Evolutionary conservation across 2,329 filamentous ascomycete genomes (phyloP).

Genomic region (Plenodomus lindquistii): DNA sequence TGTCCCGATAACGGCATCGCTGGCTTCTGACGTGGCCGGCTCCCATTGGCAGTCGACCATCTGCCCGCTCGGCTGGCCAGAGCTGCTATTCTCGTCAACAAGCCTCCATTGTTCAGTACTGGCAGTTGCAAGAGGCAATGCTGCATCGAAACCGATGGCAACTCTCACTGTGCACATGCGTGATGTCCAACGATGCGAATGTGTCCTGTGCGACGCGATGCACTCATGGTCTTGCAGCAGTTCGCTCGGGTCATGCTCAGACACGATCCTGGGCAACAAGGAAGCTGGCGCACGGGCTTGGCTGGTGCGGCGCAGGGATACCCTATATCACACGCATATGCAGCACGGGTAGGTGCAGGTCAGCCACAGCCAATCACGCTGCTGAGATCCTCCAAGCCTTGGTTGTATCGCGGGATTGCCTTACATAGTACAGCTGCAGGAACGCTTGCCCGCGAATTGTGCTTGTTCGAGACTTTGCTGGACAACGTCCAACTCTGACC

Average conservation of each 20-base stretch:
- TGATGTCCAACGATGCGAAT: conserved; percentile 4
- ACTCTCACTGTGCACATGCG: conserved; percentile 2
- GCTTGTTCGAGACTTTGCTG: conserved; percentile 16
- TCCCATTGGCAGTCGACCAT: conserved; percentile 37
- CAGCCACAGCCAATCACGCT: conserved; percentile 33
- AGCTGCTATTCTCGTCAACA: conserved; percentile 19
- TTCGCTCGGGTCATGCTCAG: conserved; percentile 28
- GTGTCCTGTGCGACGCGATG: conserved; percentile 27
- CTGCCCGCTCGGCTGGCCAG: conserved; percentile 35
- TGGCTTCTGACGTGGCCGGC: conserved; percentile 42
- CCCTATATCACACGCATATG: conserved; percentile 45
- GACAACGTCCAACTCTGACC: conserved; percentile 16
- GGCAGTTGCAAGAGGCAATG: conserved; percentile 1
- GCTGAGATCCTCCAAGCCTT: conserved; percentile 17
- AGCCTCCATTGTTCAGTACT: conserved; percentile 5
- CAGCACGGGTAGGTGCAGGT: conserved; percentile 43
- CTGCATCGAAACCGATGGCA: conserved; percentile 1
- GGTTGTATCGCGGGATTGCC: conserved; percentile 39
- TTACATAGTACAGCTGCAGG: conserved; percentile 46
- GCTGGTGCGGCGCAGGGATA: conserved; percentile 29
- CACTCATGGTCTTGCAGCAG: conserved; percentile 17
- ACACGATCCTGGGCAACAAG: conserved; percentile 9
- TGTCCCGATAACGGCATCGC: conserved; percentile 45
- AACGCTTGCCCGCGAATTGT: conserved; percentile 34
- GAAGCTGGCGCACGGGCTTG: conserved; percentile 20